Base-by-base conservation (phyloP, 129 eudicot species). In the Heracleum sosnowskyi region DNA sequence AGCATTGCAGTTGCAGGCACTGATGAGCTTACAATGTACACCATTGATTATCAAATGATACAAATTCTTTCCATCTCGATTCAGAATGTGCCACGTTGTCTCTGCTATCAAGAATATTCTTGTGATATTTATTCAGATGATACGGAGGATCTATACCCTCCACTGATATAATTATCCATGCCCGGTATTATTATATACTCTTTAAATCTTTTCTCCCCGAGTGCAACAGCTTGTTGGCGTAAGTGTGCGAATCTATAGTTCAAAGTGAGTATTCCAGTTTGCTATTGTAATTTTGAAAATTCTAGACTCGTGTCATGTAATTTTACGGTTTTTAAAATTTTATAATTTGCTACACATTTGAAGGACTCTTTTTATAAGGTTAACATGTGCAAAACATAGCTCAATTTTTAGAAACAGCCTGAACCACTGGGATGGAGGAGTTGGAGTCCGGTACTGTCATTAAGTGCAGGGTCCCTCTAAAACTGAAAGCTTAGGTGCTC, bases 1-100 rank as follows among this genome's bases (percentile, higher is more conserved):
- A 93, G 98, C 88, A 96, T 93, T 79, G 98, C 98, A 2, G 86
- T 93, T 77, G 98, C 98, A 4, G 91, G 88, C 83, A 97, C 89
- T 85, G 98, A 95, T 33, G 98, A 93, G 77, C 83, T 93, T 70
- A 89, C 98, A 74, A 93, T 93, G 77, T 97, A 97, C 75, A 93
- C 93, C 45, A 93, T 93, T 60, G 98, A 93, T 81, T 97, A 91
- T 84, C 97, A 93, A 77, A 93, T 89, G 91, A 97, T 93, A 77
- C 98, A 93, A 78, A 93, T 93, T 34, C 98, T 97, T 28, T 83
- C 97, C 28, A 91, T 93, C 69, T 93, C 97, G 1, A 93, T 93
- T 77, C 97, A 97, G n/a, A 97, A 91, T 84, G 96, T 91, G 31
- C 97, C 97, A 63, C 86, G 98, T 13, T 96, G 98, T 74, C 89